phyloP scores from a whole-genome alignment of 1,139 yeast species.

The Kodamaea suecica region DNA sequence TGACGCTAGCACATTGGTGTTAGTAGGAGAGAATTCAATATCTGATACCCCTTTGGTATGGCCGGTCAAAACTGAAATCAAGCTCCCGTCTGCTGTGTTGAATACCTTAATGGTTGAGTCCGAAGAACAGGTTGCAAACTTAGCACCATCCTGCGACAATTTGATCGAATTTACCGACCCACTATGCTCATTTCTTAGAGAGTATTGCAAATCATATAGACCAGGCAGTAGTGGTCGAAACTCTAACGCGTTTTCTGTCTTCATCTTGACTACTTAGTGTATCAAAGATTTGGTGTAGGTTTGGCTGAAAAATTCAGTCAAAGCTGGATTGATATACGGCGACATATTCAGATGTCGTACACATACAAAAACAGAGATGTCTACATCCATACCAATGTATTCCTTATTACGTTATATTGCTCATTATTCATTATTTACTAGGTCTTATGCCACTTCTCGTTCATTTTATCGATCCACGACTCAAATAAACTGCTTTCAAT shows the following conservation, averaged over 20 bases:
- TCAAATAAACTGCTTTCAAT: constrained; percentile 44
- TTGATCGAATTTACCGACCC: constrained; percentile 43
- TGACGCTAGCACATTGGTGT: constrained; percentile 70
- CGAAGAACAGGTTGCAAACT: constrained; percentile 55
- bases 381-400: not conserved
- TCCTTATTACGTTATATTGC: too few relatives aligned
- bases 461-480: constrained; percentile 45
- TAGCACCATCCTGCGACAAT: constrained; percentile 63
- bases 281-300: too few relatives aligned
- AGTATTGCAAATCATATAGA: constrained; percentile 11
- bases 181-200: constrained; percentile 6
- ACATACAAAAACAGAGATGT: not conserved
- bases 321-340: too few relatives aligned
- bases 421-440: not conserved
- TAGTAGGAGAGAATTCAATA: constrained; percentile 68
- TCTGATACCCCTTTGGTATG: constrained; percentile 72
- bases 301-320: too few relatives aligned
- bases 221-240: constrained; percentile 6
- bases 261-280: too few relatives aligned
- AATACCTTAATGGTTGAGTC: constrained; percentile 41
- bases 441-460: constrained; percentile 8
- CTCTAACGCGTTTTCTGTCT: not conserved
- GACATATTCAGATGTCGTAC: not conserved
- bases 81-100: constrained; percentile 27
- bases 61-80: constrained; percentile 46